phyloP scores from a whole-genome alignment of 2,329 filamentous ascomycete genomes.

The Ceratocystis cacaofunesta region DNA sequence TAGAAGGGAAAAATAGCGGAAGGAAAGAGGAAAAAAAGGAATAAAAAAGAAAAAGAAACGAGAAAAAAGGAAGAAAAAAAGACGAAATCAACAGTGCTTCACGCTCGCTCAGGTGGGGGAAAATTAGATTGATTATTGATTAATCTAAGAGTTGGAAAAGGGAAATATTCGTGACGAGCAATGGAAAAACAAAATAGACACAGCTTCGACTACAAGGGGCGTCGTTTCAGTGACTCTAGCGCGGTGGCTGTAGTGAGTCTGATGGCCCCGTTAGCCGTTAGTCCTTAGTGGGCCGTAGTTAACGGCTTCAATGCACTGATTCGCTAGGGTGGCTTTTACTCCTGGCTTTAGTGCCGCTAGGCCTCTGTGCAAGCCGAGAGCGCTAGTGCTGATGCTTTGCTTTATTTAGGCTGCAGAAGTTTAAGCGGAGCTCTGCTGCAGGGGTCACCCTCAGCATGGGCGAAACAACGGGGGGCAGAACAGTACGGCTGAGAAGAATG shows the following conservation, averaged over 20 bases:
- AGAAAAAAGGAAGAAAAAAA: neutral
- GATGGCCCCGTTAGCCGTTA: neutral
- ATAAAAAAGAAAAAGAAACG: neutral
- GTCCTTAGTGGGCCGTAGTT: too few relatives aligned
- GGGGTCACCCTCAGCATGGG: neutral
- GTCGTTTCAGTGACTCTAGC: neutral
- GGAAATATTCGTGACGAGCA: neutral
- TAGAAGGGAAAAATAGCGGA: neutral
- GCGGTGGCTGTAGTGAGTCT: neutral
- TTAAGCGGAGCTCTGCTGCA: neutral
- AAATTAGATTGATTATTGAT: neutral
- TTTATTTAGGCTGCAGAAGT: neutral
- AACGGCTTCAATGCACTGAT: too few relatives aligned
- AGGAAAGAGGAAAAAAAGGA: neutral
- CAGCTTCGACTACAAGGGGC: neutral
- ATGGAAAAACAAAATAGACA: neutral
- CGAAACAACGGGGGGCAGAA: neutral
- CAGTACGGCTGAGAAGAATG: neutral
- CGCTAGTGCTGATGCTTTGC: neutral
- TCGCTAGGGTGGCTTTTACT: neutral
- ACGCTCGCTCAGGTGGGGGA: neutral
- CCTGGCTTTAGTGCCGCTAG: neutral
- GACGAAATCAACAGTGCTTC: neutral
- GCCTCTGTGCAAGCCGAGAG: neutral
- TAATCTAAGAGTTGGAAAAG: neutral